phyloP scores from a whole-genome alignment of 805 yeast species.

The Candida manassasensis region DNA sequence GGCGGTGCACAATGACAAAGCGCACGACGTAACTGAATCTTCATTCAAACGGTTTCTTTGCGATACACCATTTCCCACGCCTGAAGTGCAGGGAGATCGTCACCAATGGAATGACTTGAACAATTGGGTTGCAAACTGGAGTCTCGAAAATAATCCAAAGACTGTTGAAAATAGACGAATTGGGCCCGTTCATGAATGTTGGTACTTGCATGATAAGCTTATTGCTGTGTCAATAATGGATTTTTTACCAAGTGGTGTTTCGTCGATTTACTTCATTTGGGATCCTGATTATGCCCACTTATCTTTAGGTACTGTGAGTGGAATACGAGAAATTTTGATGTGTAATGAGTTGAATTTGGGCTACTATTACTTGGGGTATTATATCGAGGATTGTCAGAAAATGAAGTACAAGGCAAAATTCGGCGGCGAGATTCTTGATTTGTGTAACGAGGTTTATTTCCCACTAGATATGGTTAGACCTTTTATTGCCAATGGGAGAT shows the following conservation, averaged over 20 bases:
- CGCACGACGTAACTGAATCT: constrained; percentile 36
- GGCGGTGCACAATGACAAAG: constrained; percentile 61
- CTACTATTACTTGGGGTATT: constrained; percentile 77
- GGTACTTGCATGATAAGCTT: constrained; percentile 56
- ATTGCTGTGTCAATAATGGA: constrained; percentile 78
- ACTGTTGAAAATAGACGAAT: constrained; percentile 12
- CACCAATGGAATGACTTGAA: constrained; percentile 31
- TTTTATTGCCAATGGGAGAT: constrained; percentile 23
- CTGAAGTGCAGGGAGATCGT: constrained; percentile 18
- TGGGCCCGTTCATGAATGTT: constrained; percentile 79
- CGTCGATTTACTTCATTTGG: constrained; percentile 86
- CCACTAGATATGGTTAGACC: constrained; percentile 29
- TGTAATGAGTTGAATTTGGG: constrained; percentile 41
- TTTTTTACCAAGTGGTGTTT: constrained; percentile 67
- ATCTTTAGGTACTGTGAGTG: constrained; percentile 75
- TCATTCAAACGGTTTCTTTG: constrained; percentile 69
- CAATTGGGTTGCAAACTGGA: constrained; percentile 34
- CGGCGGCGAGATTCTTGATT: constrained; percentile 69
- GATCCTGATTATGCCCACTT: constrained; percentile 70
- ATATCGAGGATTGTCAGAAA: constrained; percentile 71
- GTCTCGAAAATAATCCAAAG: constrained; percentile 1
- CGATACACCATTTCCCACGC: constrained; percentile 50
- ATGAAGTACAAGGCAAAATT: constrained; percentile 78
- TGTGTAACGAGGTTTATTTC: constrained; percentile 42
- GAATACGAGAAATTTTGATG: constrained; percentile 62